Evolutionary conservation across 257 asterid genomes (phyloP).

Genomic region (Leptodermis oblonga): DNA sequence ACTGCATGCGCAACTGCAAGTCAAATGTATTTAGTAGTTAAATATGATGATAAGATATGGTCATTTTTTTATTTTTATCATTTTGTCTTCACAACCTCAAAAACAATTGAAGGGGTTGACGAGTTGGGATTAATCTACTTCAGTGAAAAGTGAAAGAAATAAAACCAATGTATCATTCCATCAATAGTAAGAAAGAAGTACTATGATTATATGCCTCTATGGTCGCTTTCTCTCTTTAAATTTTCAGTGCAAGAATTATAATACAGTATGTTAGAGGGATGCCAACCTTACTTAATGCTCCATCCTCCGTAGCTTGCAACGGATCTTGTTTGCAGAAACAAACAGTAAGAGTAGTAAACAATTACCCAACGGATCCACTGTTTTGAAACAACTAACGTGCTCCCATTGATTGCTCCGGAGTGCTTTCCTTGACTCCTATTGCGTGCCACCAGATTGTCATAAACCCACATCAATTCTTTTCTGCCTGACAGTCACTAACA

Average conservation of each 20-base stretch:
- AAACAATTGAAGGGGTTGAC: constrained; percentile 19
- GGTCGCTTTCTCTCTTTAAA: not conserved
- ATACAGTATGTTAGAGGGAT: not conserved
- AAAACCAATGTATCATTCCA: not conserved
- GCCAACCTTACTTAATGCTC: constrained; percentile 1
- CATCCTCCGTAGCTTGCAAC: not conserved
- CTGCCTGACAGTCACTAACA: too few species aligned
- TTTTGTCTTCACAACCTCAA: constrained; percentile 4
- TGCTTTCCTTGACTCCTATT: not conserved
- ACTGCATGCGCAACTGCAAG: not conserved
- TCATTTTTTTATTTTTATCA: not conserved
- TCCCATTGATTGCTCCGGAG: constrained; percentile 24
- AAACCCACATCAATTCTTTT: too few species aligned
- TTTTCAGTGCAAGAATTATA: not conserved
- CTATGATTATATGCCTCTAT: not conserved
- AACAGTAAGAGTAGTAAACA: not conserved
- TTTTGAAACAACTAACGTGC: constrained; percentile 30
- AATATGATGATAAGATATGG: too few species aligned
- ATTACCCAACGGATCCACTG: constrained; percentile 37
- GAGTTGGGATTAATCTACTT: constrained; percentile 20
- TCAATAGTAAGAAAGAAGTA: not conserved
- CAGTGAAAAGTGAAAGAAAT: constrained; percentile 1
- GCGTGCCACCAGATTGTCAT: too few species aligned
- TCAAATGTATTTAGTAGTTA: constrained; percentile 9
- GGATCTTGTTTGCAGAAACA: constrained; percentile 9